Conservation (phyloP, 345 rosid genomes). For the Lepidium didymum region DNA sequence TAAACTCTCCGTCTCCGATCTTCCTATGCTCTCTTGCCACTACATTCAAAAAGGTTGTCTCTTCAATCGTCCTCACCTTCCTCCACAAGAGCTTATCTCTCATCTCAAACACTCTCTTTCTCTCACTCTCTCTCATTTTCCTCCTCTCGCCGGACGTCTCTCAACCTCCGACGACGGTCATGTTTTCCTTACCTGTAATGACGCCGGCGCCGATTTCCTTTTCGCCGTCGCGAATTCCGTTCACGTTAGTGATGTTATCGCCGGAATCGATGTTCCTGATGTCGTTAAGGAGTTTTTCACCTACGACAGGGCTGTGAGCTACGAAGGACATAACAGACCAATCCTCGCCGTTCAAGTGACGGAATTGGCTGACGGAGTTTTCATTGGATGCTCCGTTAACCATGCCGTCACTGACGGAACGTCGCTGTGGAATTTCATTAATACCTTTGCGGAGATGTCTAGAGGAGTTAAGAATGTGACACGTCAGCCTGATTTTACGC, state of each 20-base stretch:
- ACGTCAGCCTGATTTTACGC: slow-evolving; percentile 51
- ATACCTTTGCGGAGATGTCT: slow-evolving; percentile 66
- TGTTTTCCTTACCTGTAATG: slow-evolving; percentile 58
- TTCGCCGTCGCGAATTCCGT: slow-evolving; percentile 42
- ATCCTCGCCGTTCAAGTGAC: slow-evolving; percentile 84
- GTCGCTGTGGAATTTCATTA: slow-evolving; percentile 92
- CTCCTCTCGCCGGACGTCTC: slow-evolving; percentile 92
- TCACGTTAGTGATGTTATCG: slow-evolving; percentile 36
- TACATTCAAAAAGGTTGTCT: slow-evolving; percentile 88
- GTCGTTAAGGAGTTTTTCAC: slow-evolving; percentile 50
- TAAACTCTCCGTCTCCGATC: slow-evolving; percentile 88
- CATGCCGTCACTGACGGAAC: slow-evolving; percentile 88
- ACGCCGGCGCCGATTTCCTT: slow-evolving; percentile 60
- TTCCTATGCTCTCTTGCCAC: slow-evolving; percentile 94
- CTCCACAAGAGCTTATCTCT: slow-evolving; percentile 27
- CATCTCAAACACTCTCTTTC: slow-evolving; percentile 46
- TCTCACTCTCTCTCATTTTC: slow-evolving; percentile 52
- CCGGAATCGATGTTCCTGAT: slow-evolving; percentile 52
- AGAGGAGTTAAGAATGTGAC: slow-evolving; percentile 40
- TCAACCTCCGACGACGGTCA: slow-evolving; percentile 41
- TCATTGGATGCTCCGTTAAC: slow-evolving; percentile 66
- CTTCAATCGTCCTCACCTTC: slow-evolving; percentile 43
- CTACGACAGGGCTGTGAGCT: slow-evolving; percentile 59
- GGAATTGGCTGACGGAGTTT: slow-evolving; percentile 64
- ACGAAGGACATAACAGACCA: slow-evolving; percentile 66